Conservation (phyloP, 257 asterid species). For the Solanum peruvianum region DNA sequence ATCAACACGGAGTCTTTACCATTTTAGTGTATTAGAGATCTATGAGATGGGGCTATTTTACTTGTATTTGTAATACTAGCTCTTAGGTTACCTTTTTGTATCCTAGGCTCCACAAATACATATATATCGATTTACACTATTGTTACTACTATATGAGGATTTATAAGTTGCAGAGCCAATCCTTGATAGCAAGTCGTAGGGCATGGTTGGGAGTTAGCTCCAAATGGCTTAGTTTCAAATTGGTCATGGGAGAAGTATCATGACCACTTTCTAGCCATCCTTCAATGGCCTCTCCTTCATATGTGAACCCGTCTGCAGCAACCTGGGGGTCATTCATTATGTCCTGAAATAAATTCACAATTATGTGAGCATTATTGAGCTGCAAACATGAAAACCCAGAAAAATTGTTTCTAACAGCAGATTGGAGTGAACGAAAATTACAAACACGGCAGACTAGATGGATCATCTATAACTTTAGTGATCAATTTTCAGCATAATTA, state of each 20-base stretch:
- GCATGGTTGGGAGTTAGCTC: constrained; percentile 65
- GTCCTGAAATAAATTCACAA: constrained; percentile 39
- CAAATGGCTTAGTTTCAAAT: constrained; percentile 36
- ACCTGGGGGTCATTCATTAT: constrained; percentile 86
- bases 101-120: neutral
- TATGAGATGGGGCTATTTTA: neutral
- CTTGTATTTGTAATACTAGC: neutral
- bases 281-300: constrained; percentile 73
- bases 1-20: neutral
- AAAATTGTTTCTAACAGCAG: neutral
- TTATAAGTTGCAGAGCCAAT: constrained; percentile 54
- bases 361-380: neutral
- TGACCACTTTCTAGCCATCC: constrained; percentile 64
- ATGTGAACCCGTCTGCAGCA: constrained; percentile 89
- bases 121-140: neutral
- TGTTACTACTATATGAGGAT: neutral
- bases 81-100: neutral
- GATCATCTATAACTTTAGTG: neutral
- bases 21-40: neutral
- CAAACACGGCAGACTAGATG: neutral
- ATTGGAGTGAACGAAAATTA: neutral
- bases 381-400: neutral
- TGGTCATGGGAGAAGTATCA: constrained; percentile 89
- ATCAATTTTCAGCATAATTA: neutral
- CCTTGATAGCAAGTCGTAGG: constrained; percentile 48